A percentile compares a stretch with the other conserved stretches of the same genome.
phyloP scores from a whole-genome alignment of 2,329 filamentous ascomycete species.

The Microsporum ferrugineum region DNA sequence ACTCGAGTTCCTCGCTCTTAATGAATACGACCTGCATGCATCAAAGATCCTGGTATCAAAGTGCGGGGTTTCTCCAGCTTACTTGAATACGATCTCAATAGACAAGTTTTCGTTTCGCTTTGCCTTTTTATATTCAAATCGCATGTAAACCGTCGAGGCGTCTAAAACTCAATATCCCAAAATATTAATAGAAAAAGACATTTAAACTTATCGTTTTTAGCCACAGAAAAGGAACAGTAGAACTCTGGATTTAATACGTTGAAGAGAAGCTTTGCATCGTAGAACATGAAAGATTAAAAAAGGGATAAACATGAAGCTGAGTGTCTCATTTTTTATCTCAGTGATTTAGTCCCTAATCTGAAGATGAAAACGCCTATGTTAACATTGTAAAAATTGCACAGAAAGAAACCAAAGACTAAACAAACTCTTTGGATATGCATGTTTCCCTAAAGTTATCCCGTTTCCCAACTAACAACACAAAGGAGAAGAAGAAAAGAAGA shows the following conservation, averaged over 20 bases:
- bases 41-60: background rate
- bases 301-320: background rate
- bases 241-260: background rate
- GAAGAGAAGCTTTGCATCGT: background rate
- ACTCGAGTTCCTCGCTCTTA: background rate
- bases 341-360: background rate
- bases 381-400: background rate
- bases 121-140: too few relatives aligned
- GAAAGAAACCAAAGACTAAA: background rate
- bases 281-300: too few relatives aligned
- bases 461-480: background rate
- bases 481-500: background rate
- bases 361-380: background rate
- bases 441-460: background rate
- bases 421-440: conserved; percentile 2
- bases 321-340: background rate
- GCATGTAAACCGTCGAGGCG: too few relatives aligned
- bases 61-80: background rate
- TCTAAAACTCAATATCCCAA: too few relatives aligned
- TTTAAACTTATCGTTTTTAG: background rate
- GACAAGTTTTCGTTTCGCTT: too few relatives aligned
- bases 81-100: background rate
- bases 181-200: too few relatives aligned
- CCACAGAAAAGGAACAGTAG: background rate
- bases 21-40: background rate